These are phyloP conservation scores for Sporisorium exsertum DNA, from an alignment of 1,284 basidiomycete genomes.

Conservation along the genomic window DNA sequence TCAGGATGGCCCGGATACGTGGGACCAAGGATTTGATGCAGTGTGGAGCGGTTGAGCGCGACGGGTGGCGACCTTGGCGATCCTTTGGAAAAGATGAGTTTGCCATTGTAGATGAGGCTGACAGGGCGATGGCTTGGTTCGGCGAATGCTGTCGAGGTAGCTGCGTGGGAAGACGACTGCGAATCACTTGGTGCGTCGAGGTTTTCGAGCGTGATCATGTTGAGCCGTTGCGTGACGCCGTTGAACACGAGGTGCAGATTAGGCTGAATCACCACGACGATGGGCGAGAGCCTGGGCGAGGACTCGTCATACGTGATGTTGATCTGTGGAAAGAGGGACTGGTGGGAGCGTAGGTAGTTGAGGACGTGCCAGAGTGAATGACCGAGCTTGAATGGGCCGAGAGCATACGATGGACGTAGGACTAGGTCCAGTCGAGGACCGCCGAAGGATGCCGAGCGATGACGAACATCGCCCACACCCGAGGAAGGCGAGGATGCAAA, in stretches of 20 bases:
- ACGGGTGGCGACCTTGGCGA: constrained; percentile 14
- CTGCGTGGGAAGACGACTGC: not conserved
- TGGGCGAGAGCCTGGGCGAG: constrained; percentile 33
- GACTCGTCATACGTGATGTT: constrained; percentile 41
- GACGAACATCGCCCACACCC: constrained; percentile 8
- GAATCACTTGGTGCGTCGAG: constrained; percentile 11
- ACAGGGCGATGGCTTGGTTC: constrained; percentile 42
- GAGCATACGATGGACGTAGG: constrained; percentile 34
- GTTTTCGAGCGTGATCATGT: constrained; percentile 50
- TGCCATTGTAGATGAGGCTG: constrained; percentile 45
- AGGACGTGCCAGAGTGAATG: constrained; percentile 56
- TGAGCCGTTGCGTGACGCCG: constrained; percentile 36
- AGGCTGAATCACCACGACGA: constrained; percentile 42
- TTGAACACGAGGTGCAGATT: constrained; percentile 48
- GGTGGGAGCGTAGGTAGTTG: constrained; percentile 52
- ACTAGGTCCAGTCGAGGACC: constrained; percentile 39
- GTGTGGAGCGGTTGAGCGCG: constrained; percentile 42
- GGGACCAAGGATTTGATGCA: constrained; percentile 50
- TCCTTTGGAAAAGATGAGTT: constrained; percentile 32
- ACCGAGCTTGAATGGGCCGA: constrained; percentile 53
- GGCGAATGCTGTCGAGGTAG: not conserved
- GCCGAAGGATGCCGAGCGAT: constrained; percentile 29
- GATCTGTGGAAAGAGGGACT: constrained; percentile 49
- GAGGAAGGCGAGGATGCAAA: constrained; percentile 21
- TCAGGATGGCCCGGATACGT: constrained; percentile 48